Base-by-base conservation (phyloP, 2,329 filamentous ascomycete genomes). In the Diaporthe ampelina region DNA sequence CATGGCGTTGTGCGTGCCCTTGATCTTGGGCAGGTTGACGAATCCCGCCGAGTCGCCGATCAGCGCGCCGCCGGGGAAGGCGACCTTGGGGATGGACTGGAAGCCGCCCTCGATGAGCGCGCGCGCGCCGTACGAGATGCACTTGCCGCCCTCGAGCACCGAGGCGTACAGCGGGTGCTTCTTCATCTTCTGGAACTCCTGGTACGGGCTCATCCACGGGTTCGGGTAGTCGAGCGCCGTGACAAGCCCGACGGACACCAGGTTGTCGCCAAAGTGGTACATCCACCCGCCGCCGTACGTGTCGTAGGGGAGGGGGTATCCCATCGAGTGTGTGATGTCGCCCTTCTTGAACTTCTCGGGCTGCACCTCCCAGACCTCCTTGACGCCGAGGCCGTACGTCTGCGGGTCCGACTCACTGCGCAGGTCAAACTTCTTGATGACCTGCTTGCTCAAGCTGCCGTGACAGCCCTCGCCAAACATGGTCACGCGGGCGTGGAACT, bases 261-360 rank as follows among this genome's bases (percentile, higher is more conserved):
- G 90, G 84, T 98, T 99, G 79, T 99, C 96, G 50, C 95, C 97
- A 83, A 98, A 99, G 84, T 99, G 97, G 81, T 99, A 99, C 94
- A 99, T 95, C 92, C 95, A 99, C n/a, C 94, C 95, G 77, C 97
- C 97, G 78, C 97, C 97, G 82, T 99, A 99, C 11, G 95, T 97
- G 81, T 98, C 93, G 79, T 89, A 91, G 21, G 95, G 91, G 58
- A 99, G 85, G 26, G 97, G 97, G 81, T 97, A 98, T 26, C 97
- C 97, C 92, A 99, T 91, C 6, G 95, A 94, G 86, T 99, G 97
- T 5, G 92, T 91, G 59, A 98, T 91, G 78, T 96, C 88, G 70
- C 97, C 97, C 81, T 94, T 94, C 76, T 93, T 89, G 85, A 98
- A 98, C 84, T 97, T 98, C 79, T 94, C 95, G 0, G 97, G 95